These are phyloP conservation scores for Jimgerdemannia lactiflua DNA, from an alignment of 192 early-diverging fungal genomes.

Conservation along the genomic window DNA sequence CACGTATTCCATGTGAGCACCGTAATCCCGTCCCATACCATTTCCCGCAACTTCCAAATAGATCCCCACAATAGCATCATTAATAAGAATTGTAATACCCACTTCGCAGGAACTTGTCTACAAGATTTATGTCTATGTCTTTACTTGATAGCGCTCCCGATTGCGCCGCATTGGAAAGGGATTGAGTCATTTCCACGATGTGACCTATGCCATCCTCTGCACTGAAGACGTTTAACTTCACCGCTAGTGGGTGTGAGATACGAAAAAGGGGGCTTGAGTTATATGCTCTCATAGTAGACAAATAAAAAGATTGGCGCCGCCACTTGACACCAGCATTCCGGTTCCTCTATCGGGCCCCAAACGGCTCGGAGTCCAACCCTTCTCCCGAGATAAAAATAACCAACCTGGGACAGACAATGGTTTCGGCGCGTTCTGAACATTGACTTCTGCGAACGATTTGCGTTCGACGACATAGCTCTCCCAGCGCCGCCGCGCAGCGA, in stretches of 20 bases:
- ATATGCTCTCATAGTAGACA: not conserved
- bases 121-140: conserved; percentile 37
- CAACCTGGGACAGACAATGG: not conserved
- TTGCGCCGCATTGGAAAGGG: not conserved
- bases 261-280: not conserved
- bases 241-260: not conserved
- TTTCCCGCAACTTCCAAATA: too few relatives aligned
- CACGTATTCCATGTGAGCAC: too few relatives aligned
- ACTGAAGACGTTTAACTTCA: not conserved
- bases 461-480: not conserved
- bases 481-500: not conserved
- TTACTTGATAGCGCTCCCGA: conserved; percentile 1
- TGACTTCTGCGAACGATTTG: not conserved
- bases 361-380: not conserved
- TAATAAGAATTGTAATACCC: not conserved
- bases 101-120: conserved; percentile 51
- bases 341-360: too few relatives aligned
- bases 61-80: not conserved
- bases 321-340: too few relatives aligned
- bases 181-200: not conserved
- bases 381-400: not conserved
- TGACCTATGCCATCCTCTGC: not conserved
- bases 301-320: not conserved
- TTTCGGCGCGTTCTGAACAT: not conserved
- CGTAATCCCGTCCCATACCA: too few relatives aligned